Evolutionary conservation across 768 basidiomycete species (phyloP).

Genomic region (Leccinum subgranulosum): DNA sequence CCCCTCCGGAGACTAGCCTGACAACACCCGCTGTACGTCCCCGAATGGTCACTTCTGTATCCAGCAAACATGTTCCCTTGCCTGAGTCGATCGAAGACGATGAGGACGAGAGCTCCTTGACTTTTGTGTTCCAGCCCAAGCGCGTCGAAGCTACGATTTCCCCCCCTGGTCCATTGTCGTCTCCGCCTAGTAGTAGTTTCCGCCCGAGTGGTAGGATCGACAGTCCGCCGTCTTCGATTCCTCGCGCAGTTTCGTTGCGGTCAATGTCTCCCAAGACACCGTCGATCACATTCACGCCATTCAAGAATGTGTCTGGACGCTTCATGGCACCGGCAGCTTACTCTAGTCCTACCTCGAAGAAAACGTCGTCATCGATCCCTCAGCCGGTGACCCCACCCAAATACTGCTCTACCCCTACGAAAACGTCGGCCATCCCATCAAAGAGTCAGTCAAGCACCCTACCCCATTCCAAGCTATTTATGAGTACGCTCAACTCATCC

Average conservation of each 20-base stretch:
- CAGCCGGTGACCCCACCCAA: conserved; percentile 49
- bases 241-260: conserved; percentile 40
- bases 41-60: background rate
- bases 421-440: conserved; percentile 36
- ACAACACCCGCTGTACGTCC: conserved; percentile 19
- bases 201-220: conserved; percentile 14
- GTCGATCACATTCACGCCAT: conserved; percentile 32
- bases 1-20: conserved; percentile 15
- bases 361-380: conserved; percentile 60
- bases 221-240: conserved; percentile 50
- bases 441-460: conserved; percentile 24
- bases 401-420: conserved; percentile 17
- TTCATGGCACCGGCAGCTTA: conserved; percentile 20
- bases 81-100: conserved; percentile 19
- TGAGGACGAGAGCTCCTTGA: conserved; percentile 19
- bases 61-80: conserved; percentile 3
- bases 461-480: conserved; percentile 45
- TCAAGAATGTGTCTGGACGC: conserved; percentile 30
- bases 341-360: conserved; percentile 50
- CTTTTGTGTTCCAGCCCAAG: conserved; percentile 18
- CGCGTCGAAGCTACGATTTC: conserved; percentile 6
- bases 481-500: conserved; percentile 62
- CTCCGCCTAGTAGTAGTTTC: conserved; percentile 1
- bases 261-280: conserved; percentile 31
- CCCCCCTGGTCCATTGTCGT: conserved; percentile 9